phyloP scores from a whole-genome alignment of 1,139 yeast genomes.

The Eremothecium coryli region DNA sequence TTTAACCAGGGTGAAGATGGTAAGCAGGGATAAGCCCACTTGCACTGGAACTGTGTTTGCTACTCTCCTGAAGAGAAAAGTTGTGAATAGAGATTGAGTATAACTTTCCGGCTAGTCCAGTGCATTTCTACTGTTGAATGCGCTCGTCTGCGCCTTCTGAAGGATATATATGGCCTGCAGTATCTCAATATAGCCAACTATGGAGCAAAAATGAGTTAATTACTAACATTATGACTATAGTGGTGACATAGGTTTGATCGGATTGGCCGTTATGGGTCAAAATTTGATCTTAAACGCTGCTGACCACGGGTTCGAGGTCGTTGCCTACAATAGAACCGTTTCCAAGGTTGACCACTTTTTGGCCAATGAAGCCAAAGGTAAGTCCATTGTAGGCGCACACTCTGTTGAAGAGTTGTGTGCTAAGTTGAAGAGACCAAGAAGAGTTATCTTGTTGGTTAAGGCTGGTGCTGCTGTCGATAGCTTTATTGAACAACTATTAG shows the following conservation, averaged over 20 bases:
- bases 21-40: too few species aligned
- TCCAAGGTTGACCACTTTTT: constrained; percentile 90
- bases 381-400: constrained; percentile 89
- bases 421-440: constrained; percentile 94
- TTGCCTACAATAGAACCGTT: constrained; percentile 96
- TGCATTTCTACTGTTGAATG: too few species aligned
- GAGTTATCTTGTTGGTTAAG: constrained; percentile 87
- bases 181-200: too few species aligned
- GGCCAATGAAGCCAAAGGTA: constrained; percentile 93
- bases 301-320: constrained; percentile 95
- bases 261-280: constrained; percentile 99
- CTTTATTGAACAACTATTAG: constrained; percentile 80
- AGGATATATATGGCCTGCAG: too few species aligned
- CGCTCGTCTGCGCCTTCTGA: too few species aligned
- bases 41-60: too few species aligned
- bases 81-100: too few species aligned
- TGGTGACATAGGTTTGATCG: constrained; percentile 97
- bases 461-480: constrained; percentile 95
- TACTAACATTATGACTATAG: background rate
- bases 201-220: too few species aligned
- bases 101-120: too few species aligned
- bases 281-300: constrained; percentile 96
- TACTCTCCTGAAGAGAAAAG: too few species aligned
- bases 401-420: constrained; percentile 81
- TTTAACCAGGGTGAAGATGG: too few species aligned